Evolutionary conservation across 2,329 filamentous ascomycete species (phyloP).

Genomic region (Colletotrichum karsti): DNA sequence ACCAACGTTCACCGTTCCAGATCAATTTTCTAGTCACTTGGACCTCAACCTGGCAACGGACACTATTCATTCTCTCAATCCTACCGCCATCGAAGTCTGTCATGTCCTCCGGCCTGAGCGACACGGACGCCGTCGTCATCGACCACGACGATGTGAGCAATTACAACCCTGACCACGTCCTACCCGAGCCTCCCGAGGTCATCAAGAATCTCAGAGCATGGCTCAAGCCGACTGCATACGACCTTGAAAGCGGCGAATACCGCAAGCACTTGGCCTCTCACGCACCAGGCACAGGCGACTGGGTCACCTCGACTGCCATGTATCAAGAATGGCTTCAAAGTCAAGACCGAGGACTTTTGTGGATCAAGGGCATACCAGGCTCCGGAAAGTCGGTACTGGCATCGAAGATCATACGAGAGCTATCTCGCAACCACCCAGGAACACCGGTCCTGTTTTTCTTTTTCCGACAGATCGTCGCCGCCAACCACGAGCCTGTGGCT

Average conservation of each 20-base stretch:
- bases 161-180: not conserved
- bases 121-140: slow-evolving; percentile 35
- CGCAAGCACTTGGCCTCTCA: slow-evolving; percentile 34
- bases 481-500: slow-evolving; percentile 40
- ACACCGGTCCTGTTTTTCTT: slow-evolving; percentile 46
- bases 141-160: slow-evolving; percentile 13
- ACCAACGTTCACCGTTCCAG: no score
- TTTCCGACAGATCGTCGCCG: slow-evolving; percentile 47
- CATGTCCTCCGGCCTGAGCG: not conserved
- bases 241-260: slow-evolving; percentile 34
- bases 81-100: no score
- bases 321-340: slow-evolving; percentile 33
- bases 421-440: not conserved
- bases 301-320: slow-evolving; percentile 28
- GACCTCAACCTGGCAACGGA: no score
- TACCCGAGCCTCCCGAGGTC: not conserved
- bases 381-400: slow-evolving; percentile 33
- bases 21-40: no score
- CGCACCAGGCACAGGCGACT: slow-evolving; percentile 34
- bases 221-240: slow-evolving; percentile 33
- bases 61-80: no score
- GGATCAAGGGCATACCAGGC: slow-evolving; percentile 45
- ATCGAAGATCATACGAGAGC: not conserved
- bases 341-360: slow-evolving; percentile 34
- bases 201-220: not conserved